Evolutionary conservation across 805 yeast genomes (phyloP), one percentile per base, ranked within the genome.

Genomic region (Candida maltosa): DNA sequence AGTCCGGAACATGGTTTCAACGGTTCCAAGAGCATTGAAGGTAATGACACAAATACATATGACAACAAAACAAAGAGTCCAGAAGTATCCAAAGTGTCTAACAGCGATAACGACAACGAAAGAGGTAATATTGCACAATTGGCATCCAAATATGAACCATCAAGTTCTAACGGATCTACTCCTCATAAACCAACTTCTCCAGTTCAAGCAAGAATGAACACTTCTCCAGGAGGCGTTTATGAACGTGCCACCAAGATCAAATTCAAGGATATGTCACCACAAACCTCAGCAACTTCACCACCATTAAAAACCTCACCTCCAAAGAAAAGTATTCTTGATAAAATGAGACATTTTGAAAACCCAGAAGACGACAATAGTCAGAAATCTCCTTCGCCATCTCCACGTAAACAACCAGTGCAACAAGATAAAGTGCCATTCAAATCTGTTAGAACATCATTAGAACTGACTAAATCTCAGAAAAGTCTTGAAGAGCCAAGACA

Each of bases 281-380:
- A 36, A 27, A 22, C 11, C 11, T 22, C 25, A 17, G 29, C 16
- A 16, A 18, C 25, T 4, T n/a, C 29, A 5, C 20, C 34, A 7
- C 33, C 38, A 39, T 38, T 39, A 42, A 47, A 41, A 41, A 46
- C 52, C 39, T 48, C 52, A 35, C 59, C 50, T 35, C 34, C 46
- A 11, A 46, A 32, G 24, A 39, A 40, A 12, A 49, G 46, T 35
- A 60, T 65, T 11, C 47, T 61, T 35, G 69, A 64, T 37, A 59
- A 56, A 43, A 62, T 65, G 15, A 60, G 52, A 41, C 62, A 61
- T 34, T 65, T 62, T 40, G 70, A 64, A 40, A 51, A 47, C 26
- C 53, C 62, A 8, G 46, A 50, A 9, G 29, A 25, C 4, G 16
- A 25, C 12, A 6, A 7, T 5, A 5, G 6, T 5, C n/a, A 5